phyloP scores from a whole-genome alignment of 257 asterid genomes.

The Misopates orontium region DNA sequence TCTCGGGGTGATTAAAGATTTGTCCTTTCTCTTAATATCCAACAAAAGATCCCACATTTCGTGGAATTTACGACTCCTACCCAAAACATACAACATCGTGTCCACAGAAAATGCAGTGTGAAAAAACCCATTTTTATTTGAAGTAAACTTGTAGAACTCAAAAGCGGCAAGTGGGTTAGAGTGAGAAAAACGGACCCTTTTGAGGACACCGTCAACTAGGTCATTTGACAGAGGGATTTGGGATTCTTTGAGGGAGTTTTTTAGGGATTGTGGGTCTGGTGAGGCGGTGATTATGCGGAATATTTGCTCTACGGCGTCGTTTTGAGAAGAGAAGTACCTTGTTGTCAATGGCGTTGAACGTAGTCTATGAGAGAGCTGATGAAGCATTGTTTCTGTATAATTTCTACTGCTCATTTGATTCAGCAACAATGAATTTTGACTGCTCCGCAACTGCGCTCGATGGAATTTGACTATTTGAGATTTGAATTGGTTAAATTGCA shows the following conservation, averaged over 20 bases:
- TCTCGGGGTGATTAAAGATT: conserved; percentile 64
- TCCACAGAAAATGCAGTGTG: conserved; percentile 72
- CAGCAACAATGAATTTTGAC: too few species aligned
- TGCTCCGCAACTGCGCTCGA: too few species aligned
- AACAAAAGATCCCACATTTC: conserved; percentile 65
- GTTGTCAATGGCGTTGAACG: conserved; percentile 23
- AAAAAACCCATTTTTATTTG: conserved; percentile 48
- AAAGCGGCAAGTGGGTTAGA: conserved; percentile 71
- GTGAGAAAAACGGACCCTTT: conserved; percentile 85
- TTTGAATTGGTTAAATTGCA: too few species aligned
- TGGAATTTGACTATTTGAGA: too few species aligned
- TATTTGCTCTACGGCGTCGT: conserved; percentile 51
- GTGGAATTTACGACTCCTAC: conserved; percentile 68
- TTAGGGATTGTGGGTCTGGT: conserved; percentile 51
- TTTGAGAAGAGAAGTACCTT: conserved; percentile 33
- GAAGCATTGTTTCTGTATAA: conserved; percentile 31
- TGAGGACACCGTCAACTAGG: conserved; percentile 65
- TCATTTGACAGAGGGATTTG: conserved; percentile 59
- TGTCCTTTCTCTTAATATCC: conserved; percentile 66
- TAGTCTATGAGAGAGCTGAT: conserved; percentile 15
- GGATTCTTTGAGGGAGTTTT: conserved; percentile 47
- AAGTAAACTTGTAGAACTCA: conserved; percentile 58
- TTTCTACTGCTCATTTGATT: too few species aligned
- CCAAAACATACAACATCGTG: conserved; percentile 73
- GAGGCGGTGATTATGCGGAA: conserved; percentile 58